A percentile compares a stretch with the other conserved stretches of the same genome.
Evolutionary conservation across 1,139 yeast genomes (phyloP).

Genomic region (Blastobotrys buckinghamii): DNA sequence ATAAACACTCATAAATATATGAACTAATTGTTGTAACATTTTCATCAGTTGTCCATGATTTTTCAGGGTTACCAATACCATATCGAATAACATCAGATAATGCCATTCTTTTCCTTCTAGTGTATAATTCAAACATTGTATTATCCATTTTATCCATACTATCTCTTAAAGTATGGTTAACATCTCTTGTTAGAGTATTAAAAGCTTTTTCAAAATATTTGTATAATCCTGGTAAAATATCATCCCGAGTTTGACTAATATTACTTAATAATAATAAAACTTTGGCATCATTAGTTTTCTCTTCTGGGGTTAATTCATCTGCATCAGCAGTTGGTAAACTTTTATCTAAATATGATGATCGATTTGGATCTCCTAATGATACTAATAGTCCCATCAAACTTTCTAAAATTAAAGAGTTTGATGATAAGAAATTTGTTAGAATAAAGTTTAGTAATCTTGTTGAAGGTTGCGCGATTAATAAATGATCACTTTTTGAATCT

Average conservation of each 20-base stretch:
- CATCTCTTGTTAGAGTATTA: constrained; percentile 37
- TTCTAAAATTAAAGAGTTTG: constrained; percentile 21
- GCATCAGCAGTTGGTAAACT: constrained; percentile 6
- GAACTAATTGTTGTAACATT: constrained; percentile 35
- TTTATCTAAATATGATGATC: constrained; percentile 13
- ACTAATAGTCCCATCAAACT: constrained; percentile 21
- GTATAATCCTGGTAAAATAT: constrained; percentile 44
- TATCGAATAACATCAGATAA: constrained; percentile 43
- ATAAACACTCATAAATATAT: constrained; percentile 47
- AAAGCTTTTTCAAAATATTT: constrained; percentile 45
- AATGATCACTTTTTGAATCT: constrained; percentile 10
- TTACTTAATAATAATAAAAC: constrained; percentile 45
- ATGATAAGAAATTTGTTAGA: constrained; percentile 37
- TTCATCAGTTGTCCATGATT: constrained; percentile 40
- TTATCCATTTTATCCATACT: constrained; percentile 45
- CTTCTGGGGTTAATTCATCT: constrained; percentile 26
- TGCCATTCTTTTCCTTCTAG: constrained; percentile 44
- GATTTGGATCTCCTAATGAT: constrained; percentile 10
- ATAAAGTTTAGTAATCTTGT: constrained; percentile 41
- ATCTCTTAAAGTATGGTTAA: constrained; percentile 39
- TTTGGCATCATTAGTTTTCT: constrained; percentile 35
- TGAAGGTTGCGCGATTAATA: constrained; percentile 44
- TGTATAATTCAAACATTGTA: constrained; percentile 46
- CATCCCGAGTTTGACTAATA: constrained; percentile 42
- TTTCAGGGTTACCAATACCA: constrained; percentile 34